Conservation (phyloP, 2,329 filamentous ascomycete species). For the Trichoderma atrobrunneum region DNA sequence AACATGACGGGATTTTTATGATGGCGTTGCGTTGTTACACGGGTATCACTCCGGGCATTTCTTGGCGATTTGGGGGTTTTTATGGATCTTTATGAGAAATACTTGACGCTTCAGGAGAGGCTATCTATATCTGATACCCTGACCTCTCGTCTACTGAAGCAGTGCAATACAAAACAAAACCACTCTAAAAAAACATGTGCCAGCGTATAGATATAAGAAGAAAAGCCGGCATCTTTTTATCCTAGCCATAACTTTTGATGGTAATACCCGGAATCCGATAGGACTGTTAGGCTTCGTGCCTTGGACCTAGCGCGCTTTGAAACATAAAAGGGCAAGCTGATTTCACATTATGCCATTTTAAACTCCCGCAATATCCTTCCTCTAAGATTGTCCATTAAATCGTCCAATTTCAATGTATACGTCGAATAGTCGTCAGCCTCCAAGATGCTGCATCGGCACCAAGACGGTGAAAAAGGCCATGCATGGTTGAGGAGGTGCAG, state of each 20-base stretch:
- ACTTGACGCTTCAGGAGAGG: slow-evolving; percentile 1
- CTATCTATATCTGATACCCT: slow-evolving; percentile 14
- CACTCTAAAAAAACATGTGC: background rate
- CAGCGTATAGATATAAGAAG: background rate
- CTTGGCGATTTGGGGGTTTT: slow-evolving; percentile 2
- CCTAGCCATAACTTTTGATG: slow-evolving; percentile 12
- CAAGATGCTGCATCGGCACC: background rate
- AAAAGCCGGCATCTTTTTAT: slow-evolving; percentile 1
- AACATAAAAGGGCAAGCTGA: background rate
- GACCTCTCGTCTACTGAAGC: background rate
- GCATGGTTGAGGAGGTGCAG: background rate
- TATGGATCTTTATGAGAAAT: background rate
- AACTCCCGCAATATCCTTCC: background rate
- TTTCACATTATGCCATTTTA: background rate
- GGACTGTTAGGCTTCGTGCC: background rate
- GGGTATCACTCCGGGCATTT: slow-evolving; percentile 7
- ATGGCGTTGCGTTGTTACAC: slow-evolving; percentile 13
- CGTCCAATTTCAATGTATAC: background rate
- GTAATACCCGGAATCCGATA: background rate
- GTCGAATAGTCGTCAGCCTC: background rate
- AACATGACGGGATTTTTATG: slow-evolving; percentile 7
- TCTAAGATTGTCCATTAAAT: background rate
- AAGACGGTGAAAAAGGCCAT: background rate
- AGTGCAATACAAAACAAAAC: slow-evolving; percentile 4
- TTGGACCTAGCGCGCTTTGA: background rate